These are phyloP conservation scores for Buxus sempervirens DNA, from an alignment of 164 flowering plant species.

Conservation along the genomic window DNA sequence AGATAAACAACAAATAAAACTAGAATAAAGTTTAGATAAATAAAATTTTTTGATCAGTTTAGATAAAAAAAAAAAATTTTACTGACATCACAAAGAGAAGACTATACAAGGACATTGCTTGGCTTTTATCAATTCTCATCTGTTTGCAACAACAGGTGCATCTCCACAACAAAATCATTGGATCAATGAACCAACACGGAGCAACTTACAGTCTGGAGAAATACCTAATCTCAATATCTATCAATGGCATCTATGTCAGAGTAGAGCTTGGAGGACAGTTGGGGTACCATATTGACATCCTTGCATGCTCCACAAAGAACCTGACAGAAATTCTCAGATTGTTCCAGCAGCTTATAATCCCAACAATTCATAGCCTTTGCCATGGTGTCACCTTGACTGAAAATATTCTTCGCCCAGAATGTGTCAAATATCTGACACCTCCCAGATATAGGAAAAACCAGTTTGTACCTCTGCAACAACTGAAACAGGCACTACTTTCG, in stretches of 20 bases:
- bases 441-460: conserved; percentile 74
- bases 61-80: no score
- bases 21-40: no score
- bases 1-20: no score
- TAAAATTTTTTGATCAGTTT: no score
- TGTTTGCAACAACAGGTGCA: conserved; percentile 52
- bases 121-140: not conserved
- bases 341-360: conserved; percentile 72
- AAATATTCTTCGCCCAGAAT: conserved; percentile 65
- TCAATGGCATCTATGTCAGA: conserved; percentile 72
- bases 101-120: not conserved
- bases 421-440: conserved; percentile 62
- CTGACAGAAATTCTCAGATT: conserved; percentile 69
- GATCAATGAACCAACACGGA: conserved; percentile 54
- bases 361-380: conserved; percentile 73
- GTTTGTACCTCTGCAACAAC: conserved; percentile 38
- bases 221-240: conserved; percentile 65
- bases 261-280: conserved; percentile 87
- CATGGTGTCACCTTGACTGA: conserved; percentile 68
- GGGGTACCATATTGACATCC: conserved; percentile 71
- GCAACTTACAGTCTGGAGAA: conserved; percentile 85
- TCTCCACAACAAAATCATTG: conserved; percentile 72
- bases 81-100: no score
- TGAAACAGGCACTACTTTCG: conserved; percentile 75
- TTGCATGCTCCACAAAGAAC: conserved; percentile 81